phyloP scores from a whole-genome alignment of 1,284 basidiomycete genomes.

The Tylopilus orsonianus region DNA sequence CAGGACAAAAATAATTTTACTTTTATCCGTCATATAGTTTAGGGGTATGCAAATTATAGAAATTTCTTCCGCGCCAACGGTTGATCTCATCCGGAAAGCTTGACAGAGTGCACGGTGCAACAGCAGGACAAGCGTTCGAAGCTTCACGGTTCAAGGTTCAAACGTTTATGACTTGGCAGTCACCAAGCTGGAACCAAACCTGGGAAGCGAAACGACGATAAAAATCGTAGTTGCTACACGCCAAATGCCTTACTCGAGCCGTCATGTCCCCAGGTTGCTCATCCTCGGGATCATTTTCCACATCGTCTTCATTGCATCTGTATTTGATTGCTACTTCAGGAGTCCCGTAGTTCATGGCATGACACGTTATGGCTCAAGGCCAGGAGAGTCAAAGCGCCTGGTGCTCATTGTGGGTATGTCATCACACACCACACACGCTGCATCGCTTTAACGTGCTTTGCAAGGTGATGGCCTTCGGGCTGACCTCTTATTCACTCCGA shows the following conservation, averaged over 20 bases:
- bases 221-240: slow-evolving; percentile 3
- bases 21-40: no score
- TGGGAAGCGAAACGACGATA: neutral
- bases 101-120: neutral
- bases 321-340: slow-evolving; percentile 91
- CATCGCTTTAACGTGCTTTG: neutral
- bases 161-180: neutral
- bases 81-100: no score
- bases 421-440: neutral
- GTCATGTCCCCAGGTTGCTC: slow-evolving; percentile 43
- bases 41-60: neutral
- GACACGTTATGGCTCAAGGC: slow-evolving; percentile 48
- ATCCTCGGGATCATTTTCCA: slow-evolving; percentile 74
- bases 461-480: slow-evolving; percentile 82
- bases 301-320: slow-evolving; percentile 66
- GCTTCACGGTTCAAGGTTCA: neutral
- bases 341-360: slow-evolving; percentile 78
- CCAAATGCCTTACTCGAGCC: slow-evolving; percentile 19
- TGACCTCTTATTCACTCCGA: slow-evolving; percentile 72
- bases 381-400: slow-evolving; percentile 65
- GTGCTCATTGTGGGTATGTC: slow-evolving; percentile 77
- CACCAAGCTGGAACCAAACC: neutral
- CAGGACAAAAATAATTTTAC: no score
- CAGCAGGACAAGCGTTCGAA: no score
- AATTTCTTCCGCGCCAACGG: neutral